Base-by-base conservation (phyloP, 176 grass and related monocot species). In the Triticum dicoccoides region DNA sequence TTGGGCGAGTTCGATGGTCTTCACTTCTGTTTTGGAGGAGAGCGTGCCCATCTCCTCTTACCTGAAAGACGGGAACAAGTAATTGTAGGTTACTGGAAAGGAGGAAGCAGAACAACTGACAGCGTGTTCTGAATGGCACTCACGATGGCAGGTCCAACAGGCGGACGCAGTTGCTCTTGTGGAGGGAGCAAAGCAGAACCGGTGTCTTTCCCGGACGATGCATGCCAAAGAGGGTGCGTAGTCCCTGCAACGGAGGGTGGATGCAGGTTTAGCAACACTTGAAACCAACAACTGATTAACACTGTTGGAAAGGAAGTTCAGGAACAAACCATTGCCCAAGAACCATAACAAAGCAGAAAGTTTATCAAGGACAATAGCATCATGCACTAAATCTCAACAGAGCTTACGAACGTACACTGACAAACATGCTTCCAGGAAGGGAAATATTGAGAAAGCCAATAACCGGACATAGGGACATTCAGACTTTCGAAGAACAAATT, bases 161-260 rank as follows among this genome's bases (percentile, higher is more conserved):
- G 25, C 81, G 89, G 34, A 91, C 42, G 37, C 87, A 68, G 25
- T 75, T 94, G 84, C 85, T 86, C 38, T 85, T 91, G 54, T 80
- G 79, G 32, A 84, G 80, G 45, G 87, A 87, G 65, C 84, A 94
- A 1, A 91, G 33, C 21, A 91, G 20, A 71, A 91, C 23, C 41
- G 92, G 87, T 1, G 73, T 89, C 69, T 70, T 86, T 39, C 87
- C 83, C 6, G 80, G 84, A 42, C 90, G 84, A 20, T 86, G 89
- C 87, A 91, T 91, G 25, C 89, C 87, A 14, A 86, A 89, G 20
- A 91, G 64, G 6, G 84, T 77, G 14, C 85, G 89, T 14, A 94
- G 17, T 30, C 77, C 92, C 92, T 94, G 87, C 38, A 56, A 84
- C 23, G 62, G 9, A 80, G 86, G 38, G 38, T 32, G 84, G 85